Evolutionary conservation across 73 alveolate genomes (phyloP).

Genomic region (Durusdinium trenchii): DNA sequence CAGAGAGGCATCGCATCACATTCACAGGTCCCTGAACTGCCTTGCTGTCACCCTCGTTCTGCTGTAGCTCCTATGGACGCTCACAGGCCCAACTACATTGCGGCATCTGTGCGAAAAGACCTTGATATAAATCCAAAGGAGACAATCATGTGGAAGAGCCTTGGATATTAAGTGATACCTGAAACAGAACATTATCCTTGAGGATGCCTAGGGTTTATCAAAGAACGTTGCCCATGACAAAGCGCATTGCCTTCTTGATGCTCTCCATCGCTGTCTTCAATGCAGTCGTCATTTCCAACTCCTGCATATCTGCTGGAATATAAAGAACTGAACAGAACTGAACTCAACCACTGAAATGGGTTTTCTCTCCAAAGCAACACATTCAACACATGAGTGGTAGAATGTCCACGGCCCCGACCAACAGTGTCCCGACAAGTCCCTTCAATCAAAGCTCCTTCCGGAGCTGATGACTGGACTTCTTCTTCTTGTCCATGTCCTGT

Average conservation of each 20-base stretch:
- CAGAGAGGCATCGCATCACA: not conserved
- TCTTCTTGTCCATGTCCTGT: conserved; percentile 79
- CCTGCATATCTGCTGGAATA: not conserved
- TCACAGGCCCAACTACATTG: too few species aligned
- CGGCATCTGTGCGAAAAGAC: not conserved
- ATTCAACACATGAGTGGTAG: not conserved
- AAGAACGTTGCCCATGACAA: not conserved
- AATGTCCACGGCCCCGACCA: too few species aligned
- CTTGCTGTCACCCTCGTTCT: conserved; percentile 62
- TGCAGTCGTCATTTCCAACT: conserved; percentile 87
- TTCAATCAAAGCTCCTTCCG: conserved; percentile 11
- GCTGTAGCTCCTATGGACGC: conserved; percentile 42
- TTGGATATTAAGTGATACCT: too few species aligned
- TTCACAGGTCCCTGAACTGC: not conserved
- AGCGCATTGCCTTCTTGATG: conserved; percentile 73
- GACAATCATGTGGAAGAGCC: too few species aligned
- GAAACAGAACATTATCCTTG: too few species aligned
- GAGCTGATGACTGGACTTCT: conserved; percentile 82
- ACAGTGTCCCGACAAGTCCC: too few species aligned
- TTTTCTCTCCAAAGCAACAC: not conserved
- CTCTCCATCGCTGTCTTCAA: conserved; percentile 95
- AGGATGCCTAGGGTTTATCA: not conserved
- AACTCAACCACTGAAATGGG: not conserved
- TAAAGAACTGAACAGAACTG: not conserved
- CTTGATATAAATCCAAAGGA: too few species aligned